Conservation (phyloP, 2,329 filamentous ascomycete species). For the Lasiodiplodia gonubiensis region DNA sequence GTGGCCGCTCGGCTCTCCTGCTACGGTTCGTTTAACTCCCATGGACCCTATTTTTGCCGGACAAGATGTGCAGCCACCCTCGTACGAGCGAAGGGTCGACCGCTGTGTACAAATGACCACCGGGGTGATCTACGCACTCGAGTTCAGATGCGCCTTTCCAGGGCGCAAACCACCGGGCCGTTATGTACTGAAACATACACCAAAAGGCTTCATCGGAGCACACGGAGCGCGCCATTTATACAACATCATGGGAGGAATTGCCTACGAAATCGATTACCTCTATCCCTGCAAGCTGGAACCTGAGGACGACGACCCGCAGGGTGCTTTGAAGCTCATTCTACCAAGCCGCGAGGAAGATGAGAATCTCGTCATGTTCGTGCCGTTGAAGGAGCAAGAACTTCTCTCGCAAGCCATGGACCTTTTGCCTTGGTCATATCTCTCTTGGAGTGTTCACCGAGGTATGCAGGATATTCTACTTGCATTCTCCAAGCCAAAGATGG, state of each 20-base stretch:
- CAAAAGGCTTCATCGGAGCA: slow-evolving; percentile 3
- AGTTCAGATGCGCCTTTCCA: slow-evolving; percentile 3
- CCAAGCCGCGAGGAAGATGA: neutral
- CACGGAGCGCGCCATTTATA: slow-evolving; percentile 1
- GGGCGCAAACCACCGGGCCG: slow-evolving; percentile 2
- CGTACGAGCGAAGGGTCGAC: neutral
- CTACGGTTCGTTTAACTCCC: no score
- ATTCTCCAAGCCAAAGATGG: neutral
- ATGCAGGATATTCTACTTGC: neutral
- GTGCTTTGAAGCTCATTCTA: neutral
- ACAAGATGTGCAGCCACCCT: neutral
- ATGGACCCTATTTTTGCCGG: neutral
- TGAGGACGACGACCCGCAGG: neutral
- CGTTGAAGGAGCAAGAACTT: neutral
- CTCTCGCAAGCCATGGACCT: neutral
- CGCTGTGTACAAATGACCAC: neutral
- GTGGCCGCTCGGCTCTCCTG: no score
- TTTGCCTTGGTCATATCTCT: neutral
- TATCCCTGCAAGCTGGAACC: neutral
- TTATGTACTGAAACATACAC: neutral
- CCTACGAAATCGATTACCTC: slow-evolving; percentile 3
- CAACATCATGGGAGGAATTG: slow-evolving; percentile 3
- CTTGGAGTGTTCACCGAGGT: slow-evolving; percentile 4
- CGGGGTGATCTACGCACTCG: neutral
- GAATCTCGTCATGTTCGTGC: neutral